Percentiles rank a stretch among this genome's conserved stretches.
Conservation (phyloP, 1,139 yeast genomes). For the Magnusiomyces paraingens region DNA sequence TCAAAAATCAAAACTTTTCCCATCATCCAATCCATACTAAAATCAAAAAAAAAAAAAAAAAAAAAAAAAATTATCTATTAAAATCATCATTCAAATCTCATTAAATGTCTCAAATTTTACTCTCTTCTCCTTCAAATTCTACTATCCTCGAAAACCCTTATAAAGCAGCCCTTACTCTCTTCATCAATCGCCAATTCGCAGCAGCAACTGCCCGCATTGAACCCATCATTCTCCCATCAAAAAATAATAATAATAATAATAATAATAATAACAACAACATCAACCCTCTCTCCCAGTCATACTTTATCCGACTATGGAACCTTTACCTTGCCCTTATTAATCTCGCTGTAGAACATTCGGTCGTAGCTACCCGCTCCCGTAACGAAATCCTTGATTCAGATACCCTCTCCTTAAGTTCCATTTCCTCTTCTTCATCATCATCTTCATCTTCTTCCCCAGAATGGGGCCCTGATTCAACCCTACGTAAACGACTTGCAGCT, state of each 20-base stretch:
- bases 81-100: too few species aligned
- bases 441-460: background rate
- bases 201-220: slow-evolving; percentile 11
- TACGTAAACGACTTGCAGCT: background rate
- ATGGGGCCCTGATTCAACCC: background rate
- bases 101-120: too few species aligned
- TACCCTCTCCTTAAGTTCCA: background rate
- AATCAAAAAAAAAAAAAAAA: too few species aligned
- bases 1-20: too few species aligned
- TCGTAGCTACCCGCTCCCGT: background rate
- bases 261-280: background rate
- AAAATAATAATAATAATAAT: background rate
- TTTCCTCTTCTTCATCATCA: background rate
- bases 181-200: slow-evolving; percentile 15
- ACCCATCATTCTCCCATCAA: slow-evolving; percentile 9
- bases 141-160: slow-evolving; percentile 1
- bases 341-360: slow-evolving; percentile 11
- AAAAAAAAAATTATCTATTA: too few species aligned
- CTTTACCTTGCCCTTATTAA: slow-evolving; percentile 13
- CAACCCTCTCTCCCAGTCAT: background rate
- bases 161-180: slow-evolving; percentile 11
- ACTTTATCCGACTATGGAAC: slow-evolving; percentile 13
- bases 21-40: too few species aligned
- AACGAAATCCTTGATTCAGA: background rate
- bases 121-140: too few species aligned